Percentiles rank a stretch among this genome's conserved stretches.
Evolutionary conservation across 371 early-diverging fungal genomes (phyloP).

Genomic region (Haplosporangium sp.): DNA sequence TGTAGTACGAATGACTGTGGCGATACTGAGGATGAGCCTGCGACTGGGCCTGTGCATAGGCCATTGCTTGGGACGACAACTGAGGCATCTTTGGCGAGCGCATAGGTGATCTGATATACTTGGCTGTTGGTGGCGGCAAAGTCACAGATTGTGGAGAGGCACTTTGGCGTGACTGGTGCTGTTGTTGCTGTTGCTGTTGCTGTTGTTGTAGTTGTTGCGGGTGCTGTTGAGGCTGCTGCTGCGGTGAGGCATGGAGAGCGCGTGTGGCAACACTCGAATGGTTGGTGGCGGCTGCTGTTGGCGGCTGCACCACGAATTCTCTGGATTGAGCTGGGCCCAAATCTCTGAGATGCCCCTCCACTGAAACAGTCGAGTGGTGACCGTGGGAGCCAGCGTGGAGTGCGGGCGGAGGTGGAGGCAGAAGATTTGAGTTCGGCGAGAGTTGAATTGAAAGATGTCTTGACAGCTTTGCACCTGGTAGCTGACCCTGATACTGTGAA

Average conservation of each 20-base stretch:
- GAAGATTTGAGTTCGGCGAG: constrained; percentile 25
- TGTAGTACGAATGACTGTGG: constrained; percentile 4
- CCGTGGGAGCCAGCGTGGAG: constrained; percentile 25
- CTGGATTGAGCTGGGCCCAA: not conserved
- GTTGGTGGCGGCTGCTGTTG: constrained; percentile 1
- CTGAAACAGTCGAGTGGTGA: constrained; percentile 14
- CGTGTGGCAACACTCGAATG: constrained; percentile 3
- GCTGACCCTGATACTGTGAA: constrained; percentile 40
- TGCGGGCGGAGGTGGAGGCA: constrained; percentile 45
- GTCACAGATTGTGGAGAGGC: constrained; percentile 22
- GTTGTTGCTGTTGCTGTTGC: constrained; percentile 12
- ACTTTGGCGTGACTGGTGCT: constrained; percentile 11
- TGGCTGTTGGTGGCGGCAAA: constrained; percentile 32
- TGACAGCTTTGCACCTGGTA: constrained; percentile 36
- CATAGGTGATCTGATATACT: constrained; percentile 44
- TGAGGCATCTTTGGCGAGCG: constrained; percentile 52
- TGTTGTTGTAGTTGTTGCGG: constrained; percentile 20
- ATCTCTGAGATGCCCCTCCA: constrained; percentile 22
- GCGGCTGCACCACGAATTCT: constrained; percentile 13
- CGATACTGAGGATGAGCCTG: constrained; percentile 31
- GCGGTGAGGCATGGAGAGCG: constrained; percentile 1
- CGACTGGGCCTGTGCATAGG: constrained; percentile 32
- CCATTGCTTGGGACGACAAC: constrained; percentile 48
- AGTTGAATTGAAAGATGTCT: constrained; percentile 52
- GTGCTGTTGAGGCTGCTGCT: constrained; percentile 6